Base-by-base conservation (phyloP, 306 rosid genomes). In the Sicyos baderoa region DNA sequence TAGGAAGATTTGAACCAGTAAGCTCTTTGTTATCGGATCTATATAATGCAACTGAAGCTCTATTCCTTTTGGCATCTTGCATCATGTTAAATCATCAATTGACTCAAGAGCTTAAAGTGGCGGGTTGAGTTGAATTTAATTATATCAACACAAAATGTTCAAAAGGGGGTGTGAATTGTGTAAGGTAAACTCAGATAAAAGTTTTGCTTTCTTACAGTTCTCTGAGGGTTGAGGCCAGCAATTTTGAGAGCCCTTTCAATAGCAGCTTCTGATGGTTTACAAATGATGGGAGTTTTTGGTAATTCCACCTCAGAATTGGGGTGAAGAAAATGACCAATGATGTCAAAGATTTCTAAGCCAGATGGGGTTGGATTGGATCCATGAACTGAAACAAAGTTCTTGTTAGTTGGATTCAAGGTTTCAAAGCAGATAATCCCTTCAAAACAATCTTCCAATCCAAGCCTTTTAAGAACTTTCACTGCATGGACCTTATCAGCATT, bases 351-450 rank as follows among this genome's bases (percentile, higher is more conserved):
- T 81, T 79, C 71, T 15, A 75, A 74, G 83, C 47, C 65, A 72
- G 68, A 56, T 59, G 18, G 29, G 4, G 2, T 16, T 25, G 69
- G 66, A 74, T 68, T 76, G 60, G 76, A 72, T 53, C 86, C 87
- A n/a, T 81, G 70, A 76, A 82, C 97, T 37, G 88, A 88, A 27
- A 79, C 75, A 37, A 65, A 79, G 72, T 15, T 81, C 57, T 82
- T 85, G 75, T 90, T 88, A 49, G 52, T 78, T 1, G 86, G 94
- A 82, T 94, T 94, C 60, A 94, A 85, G 42, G 96, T 94, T 84
- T 94, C 99, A 77, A 94, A 94, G 81, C 97, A 94, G 58, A 88
- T 82, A 27, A 94, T 90, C 68, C 97, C 96, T 79, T 88, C 96
- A 77, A 94, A 94, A 76, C 91, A 88, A 37, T 85, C 97, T 66